Percentiles rank a stretch among this genome's conserved stretches.
These are phyloP conservation scores for Whalleya microplaca DNA, from an alignment of 2,329 filamentous ascomycete species.

Conservation along the genomic window DNA sequence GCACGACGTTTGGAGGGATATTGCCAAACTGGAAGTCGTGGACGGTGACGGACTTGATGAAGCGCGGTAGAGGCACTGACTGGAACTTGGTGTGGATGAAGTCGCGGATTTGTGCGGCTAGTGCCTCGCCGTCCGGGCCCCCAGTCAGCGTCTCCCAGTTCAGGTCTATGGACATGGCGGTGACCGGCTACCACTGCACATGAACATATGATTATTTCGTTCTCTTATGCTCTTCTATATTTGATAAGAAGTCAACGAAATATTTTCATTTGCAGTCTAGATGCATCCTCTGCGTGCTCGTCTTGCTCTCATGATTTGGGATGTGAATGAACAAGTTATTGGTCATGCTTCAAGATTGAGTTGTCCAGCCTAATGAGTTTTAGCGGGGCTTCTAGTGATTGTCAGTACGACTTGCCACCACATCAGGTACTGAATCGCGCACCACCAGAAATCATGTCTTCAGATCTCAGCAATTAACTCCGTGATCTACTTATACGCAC, in stretches of 20 bases:
- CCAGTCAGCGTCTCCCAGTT: slow-evolving; percentile 93
- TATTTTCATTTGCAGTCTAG: not conserved
- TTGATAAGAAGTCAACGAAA: not conserved
- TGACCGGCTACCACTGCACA: not conserved
- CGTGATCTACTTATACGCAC: no score
- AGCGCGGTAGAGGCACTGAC: slow-evolving; percentile 84
- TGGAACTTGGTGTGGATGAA: slow-evolving; percentile 98
- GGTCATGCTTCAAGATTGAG: no score
- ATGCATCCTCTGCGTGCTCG: not conserved
- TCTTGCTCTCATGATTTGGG: not conserved
- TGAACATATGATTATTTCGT: slow-evolving; percentile 3
- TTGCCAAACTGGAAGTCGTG: slow-evolving; percentile 92
- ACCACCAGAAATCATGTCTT: no score
- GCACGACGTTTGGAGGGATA: slow-evolving; percentile 80
- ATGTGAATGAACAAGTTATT: not conserved
- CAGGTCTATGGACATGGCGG: slow-evolving; percentile 90
- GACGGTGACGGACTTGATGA: slow-evolving; percentile 95
- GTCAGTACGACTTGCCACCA: no score
- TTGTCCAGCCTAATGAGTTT: no score
- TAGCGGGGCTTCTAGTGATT: no score
- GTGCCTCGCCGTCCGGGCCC: slow-evolving; percentile 81
- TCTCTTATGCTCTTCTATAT: slow-evolving; percentile 2
- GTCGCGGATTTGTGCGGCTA: slow-evolving; percentile 83
- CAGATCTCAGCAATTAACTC: no score
- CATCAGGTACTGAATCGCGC: no score